A percentile compares a stretch with the other conserved stretches of the same genome.
phyloP scores from a whole-genome alignment of 345 rosid genomes.

The Luvunga scandens region DNA sequence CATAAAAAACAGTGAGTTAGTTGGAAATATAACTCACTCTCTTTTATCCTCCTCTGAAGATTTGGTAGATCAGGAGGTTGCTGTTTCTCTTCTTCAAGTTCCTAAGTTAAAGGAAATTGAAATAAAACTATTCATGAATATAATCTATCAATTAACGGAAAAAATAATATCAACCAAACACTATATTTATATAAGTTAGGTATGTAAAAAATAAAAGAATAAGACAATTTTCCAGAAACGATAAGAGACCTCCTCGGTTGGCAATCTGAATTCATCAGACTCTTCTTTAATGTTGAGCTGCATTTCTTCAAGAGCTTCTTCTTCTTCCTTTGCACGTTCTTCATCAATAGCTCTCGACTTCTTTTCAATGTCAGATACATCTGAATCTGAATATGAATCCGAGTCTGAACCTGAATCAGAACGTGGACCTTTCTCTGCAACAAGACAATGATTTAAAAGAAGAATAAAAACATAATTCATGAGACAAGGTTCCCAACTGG shows the following conservation, averaged over 20 bases:
- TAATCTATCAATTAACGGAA: background rate
- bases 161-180: background rate
- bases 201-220: background rate
- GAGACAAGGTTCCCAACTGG: background rate
- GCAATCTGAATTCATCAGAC: constrained; percentile 77
- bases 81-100: constrained; percentile 72
- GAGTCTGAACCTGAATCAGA: constrained; percentile 29
- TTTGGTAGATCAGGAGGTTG: constrained; percentile 75
- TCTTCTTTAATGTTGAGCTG: constrained; percentile 53
- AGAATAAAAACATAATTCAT: background rate
- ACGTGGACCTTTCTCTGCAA: constrained; percentile 32
- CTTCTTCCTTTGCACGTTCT: constrained; percentile 33
- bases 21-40: constrained; percentile 49
- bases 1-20: background rate
- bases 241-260: constrained; percentile 64
- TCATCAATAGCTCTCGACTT: constrained; percentile 52
- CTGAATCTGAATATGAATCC: constrained; percentile 51
- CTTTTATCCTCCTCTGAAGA: constrained; percentile 75
- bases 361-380: constrained; percentile 51
- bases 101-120: constrained; percentile 38
- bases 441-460: background rate
- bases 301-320: constrained; percentile 61
- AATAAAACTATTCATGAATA: background rate
- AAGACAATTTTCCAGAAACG: constrained; percentile 7
- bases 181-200: background rate